Evolutionary conservation across 2,329 filamentous ascomycete genomes (phyloP), one percentile per base, ranked within the genome.

Genomic region (Diaporthe sp.): DNA sequence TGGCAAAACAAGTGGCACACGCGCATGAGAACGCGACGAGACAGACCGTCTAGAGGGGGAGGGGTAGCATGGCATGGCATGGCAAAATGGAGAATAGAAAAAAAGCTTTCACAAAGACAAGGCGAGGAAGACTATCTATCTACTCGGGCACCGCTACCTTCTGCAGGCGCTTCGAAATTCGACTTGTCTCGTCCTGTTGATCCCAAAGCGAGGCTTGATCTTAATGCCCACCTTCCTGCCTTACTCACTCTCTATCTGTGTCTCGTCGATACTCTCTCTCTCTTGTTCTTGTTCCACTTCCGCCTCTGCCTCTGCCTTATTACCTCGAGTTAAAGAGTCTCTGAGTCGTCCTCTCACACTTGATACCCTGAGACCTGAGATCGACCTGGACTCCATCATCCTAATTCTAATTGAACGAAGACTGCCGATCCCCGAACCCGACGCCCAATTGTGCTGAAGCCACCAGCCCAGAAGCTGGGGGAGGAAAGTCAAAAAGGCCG

Each of bases 1-100:
- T 65, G 65, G 65, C 28, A 71, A 44, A 37, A 68, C 17, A 31
- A 71, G 37, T 58, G 74, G 53, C 34, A 53, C 13, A 49, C 44
- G 75, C 37, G 65, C 65, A 71, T 72, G 67, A 75, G 53, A 53
- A 75, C 72, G 67, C 67, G 72, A 67, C 39, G 51, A 61, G 49
- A 19, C 31, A 13, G 65, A 25, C 46, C 34, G n/a, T 37, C 46
- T n/a, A 53, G 13, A 22, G 15, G 31, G 31, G 31, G 34, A 42
- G 34, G 31, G 22, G 22, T 9, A 2, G 44, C 34, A 34, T 34
- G 34, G 34, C 34, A 34, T 19, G 28, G 10, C 22, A 68, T 39
- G 46, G 9, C 46, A 39, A n/a, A 37, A 68, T 39, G 46, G 44
- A 46, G 58, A 37, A 68, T 25, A 37, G n/a, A 25, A n/a, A 22